These are phyloP conservation scores for Chlorophyllum brunneum DNA, from an alignment of 768 basidiomycete genomes.

Conservation along the genomic window DNA sequence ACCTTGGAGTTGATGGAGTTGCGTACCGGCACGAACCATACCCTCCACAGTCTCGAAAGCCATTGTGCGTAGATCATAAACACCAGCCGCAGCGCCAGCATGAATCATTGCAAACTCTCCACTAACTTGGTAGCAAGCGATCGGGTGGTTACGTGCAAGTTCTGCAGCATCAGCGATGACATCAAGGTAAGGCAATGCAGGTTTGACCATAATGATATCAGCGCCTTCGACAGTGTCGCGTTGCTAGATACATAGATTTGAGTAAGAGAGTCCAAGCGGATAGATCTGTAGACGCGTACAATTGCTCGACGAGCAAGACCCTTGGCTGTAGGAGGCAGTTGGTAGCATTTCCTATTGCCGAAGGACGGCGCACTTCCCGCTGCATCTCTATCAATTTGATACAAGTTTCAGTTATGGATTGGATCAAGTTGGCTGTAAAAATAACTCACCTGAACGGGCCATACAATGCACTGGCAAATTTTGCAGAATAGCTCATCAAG, in stretches of 20 bases:
- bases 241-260: constrained; percentile 43
- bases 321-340: constrained; percentile 84
- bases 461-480: constrained; percentile 93
- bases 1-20: neutral
- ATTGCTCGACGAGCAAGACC: constrained; percentile 93
- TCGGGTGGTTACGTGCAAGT: constrained; percentile 80
- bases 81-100: constrained; percentile 88
- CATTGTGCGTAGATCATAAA: constrained; percentile 91
- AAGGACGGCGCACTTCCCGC: constrained; percentile 95
- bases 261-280: neutral
- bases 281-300: constrained; percentile 42
- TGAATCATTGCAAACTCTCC: constrained; percentile 98
- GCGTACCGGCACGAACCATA: constrained; percentile 87
- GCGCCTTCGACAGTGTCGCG: constrained; percentile 91
- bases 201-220: constrained; percentile 99
- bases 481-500: constrained; percentile 96
- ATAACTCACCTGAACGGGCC: constrained; percentile 85
- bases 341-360: constrained; percentile 97
- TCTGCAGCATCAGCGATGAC: constrained; percentile 86
- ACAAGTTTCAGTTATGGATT: constrained; percentile 1
- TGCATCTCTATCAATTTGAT: constrained; percentile 67
- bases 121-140: constrained; percentile 97
- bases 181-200: constrained; percentile 93
- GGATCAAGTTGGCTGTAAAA: neutral
- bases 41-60: constrained; percentile 91